Evolutionary conservation across 345 rosid genomes (phyloP).

Genomic region (Murraya koenigii): DNA sequence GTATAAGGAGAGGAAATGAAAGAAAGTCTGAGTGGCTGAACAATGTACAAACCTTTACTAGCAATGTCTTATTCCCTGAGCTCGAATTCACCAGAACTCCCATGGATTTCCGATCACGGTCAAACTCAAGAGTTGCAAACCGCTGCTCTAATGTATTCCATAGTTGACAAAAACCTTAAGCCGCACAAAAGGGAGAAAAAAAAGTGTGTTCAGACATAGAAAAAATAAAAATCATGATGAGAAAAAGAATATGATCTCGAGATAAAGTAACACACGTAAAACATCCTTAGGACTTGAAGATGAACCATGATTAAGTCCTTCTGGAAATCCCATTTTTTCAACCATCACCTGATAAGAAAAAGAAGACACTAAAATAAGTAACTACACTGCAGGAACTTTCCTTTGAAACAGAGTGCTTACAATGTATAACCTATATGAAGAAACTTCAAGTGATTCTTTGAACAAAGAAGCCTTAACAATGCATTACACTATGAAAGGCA

Average conservation of each 20-base stretch:
- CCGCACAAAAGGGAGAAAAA: neutral
- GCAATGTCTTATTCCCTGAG: slow-evolving; percentile 62
- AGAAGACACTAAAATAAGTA: neutral
- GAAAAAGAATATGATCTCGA: neutral
- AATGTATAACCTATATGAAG: neutral
- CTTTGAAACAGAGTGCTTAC: neutral
- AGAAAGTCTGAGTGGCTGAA: neutral
- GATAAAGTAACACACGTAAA: slow-evolving; percentile 44
- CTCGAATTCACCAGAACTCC: slow-evolving; percentile 89
- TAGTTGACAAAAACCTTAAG: slow-evolving; percentile 58
- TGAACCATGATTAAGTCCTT: slow-evolving; percentile 34
- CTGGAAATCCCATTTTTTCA: slow-evolving; percentile 93
- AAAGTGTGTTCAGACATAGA: neutral
- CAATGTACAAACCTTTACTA: slow-evolving; percentile 64
- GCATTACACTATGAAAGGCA: neutral
- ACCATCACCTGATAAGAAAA: slow-evolving; percentile 66
- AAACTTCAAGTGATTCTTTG: neutral
- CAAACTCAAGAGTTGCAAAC: slow-evolving; percentile 95
- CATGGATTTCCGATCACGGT: slow-evolving; percentile 92
- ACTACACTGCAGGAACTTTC: slow-evolving; percentile 1
- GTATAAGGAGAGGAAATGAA: neutral
- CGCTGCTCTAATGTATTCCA: slow-evolving; percentile 76
- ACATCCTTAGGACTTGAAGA: slow-evolving; percentile 39
- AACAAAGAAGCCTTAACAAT: slow-evolving; percentile 5
- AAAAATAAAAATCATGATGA: neutral